phyloP scores from a whole-genome alignment of 768 basidiomycete species.

The Mycena amicta region DNA sequence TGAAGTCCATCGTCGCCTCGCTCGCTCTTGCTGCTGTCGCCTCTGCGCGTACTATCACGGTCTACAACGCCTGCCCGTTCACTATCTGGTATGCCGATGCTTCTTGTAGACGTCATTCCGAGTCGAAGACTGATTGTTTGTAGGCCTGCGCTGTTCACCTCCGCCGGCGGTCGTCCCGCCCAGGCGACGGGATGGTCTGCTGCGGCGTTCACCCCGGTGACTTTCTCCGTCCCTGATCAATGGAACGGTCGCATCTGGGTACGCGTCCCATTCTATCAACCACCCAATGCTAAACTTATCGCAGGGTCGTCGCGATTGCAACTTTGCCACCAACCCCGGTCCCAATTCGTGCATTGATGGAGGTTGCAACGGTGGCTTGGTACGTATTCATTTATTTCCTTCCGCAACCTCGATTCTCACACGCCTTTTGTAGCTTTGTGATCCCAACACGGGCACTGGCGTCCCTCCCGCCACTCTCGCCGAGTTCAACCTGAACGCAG shows the following conservation, averaged over 20 bases:
- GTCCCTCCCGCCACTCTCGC: slow-evolving; percentile 38
- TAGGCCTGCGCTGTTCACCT: slow-evolving; percentile 27
- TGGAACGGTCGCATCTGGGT: slow-evolving; percentile 56
- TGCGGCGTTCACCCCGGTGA: slow-evolving; percentile 27
- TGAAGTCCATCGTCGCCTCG: slow-evolving; percentile 47
- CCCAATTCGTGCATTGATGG: slow-evolving; percentile 45
- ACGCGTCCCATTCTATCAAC: not conserved
- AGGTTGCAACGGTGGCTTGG: slow-evolving; percentile 50
- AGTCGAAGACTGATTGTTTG: slow-evolving; percentile 25
- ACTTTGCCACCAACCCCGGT: slow-evolving; percentile 41
- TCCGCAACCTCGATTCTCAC: not conserved
- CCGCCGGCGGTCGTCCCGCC: slow-evolving; percentile 7
- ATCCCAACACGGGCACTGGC: slow-evolving; percentile 35
- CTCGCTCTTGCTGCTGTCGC: slow-evolving; percentile 42
- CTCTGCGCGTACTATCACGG: slow-evolving; percentile 42
- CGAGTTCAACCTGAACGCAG: slow-evolving; percentile 37
- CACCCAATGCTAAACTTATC: not conserved
- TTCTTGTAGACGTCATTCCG: no score
- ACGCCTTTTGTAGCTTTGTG: not conserved
- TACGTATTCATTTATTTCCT: slow-evolving; percentile 32
- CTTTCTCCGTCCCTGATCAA: slow-evolving; percentile 40
- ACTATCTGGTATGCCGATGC: slow-evolving; percentile 43
- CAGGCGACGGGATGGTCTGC: slow-evolving; percentile 22
- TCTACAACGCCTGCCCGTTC: slow-evolving; percentile 44
- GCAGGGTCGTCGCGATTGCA: slow-evolving; percentile 49